Conservation (phyloP, 1,139 yeast species). For the Eremothecium gossypii region DNA sequence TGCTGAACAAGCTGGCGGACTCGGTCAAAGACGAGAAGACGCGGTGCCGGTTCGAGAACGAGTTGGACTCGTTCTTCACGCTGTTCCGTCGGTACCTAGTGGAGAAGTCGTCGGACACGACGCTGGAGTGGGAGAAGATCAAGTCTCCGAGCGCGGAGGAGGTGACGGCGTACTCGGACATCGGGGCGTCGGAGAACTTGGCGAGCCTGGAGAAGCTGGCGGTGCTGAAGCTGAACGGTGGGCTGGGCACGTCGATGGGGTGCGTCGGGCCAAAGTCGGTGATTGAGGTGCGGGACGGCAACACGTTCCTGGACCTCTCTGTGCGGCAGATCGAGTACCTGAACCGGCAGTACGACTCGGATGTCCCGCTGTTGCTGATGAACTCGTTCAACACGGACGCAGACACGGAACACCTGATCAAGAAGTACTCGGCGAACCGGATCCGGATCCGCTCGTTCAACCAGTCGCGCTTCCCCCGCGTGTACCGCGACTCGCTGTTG, state of each 20-base stretch:
- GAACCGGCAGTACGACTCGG: conserved; percentile 83
- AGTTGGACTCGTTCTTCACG: conserved; percentile 92
- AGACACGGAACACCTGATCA: conserved; percentile 90
- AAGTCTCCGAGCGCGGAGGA: conserved; percentile 82
- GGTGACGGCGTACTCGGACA: conserved; percentile 65
- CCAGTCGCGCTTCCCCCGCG: conserved; percentile 95
- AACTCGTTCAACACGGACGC: conserved; percentile 96
- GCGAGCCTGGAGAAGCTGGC: conserved; percentile 76
- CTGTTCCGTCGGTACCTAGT: conserved; percentile 85
- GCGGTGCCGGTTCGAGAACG: conserved; percentile 66
- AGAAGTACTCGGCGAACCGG: conserved; percentile 94
- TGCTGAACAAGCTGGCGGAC: conserved; percentile 81
- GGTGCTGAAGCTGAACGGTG: conserved; percentile 93
- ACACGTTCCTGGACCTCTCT: conserved; percentile 87
- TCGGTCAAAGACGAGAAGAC: conserved; percentile 47
- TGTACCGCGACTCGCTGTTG: conserved; percentile 83
- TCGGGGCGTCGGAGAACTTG: conserved; percentile 32
- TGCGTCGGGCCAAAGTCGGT: conserved; percentile 98
- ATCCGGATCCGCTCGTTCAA: conserved; percentile 92
- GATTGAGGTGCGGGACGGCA: conserved; percentile 97
- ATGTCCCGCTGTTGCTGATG: conserved; percentile 94
- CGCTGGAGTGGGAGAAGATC: conserved; percentile 92
- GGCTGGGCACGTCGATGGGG: conserved; percentile 98
- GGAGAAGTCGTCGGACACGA: conserved; percentile 74
- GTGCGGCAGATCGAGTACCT: conserved; percentile 96